Evolutionary conservation across 2,329 filamentous ascomycete genomes (phyloP).

Genomic region (Hymenotorrendiella dingleyae): DNA sequence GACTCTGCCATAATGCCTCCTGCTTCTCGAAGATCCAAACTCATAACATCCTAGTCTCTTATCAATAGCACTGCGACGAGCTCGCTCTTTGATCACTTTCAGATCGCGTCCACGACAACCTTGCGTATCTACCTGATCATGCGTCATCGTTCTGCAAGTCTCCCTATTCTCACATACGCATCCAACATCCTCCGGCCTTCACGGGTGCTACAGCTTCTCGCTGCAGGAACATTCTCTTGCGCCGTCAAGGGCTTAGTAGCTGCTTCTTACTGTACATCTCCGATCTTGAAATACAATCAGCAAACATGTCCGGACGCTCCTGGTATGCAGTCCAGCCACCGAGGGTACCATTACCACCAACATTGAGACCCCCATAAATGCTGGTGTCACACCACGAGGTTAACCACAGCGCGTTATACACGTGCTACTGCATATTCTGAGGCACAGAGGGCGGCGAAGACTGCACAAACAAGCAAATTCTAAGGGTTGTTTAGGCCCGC

Average conservation of each 20-base stretch:
- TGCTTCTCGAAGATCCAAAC: too few species aligned
- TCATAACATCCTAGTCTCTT: too few species aligned
- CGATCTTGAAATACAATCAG: too few species aligned
- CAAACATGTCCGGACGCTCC: too few species aligned
- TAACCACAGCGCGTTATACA: constrained; percentile 14
- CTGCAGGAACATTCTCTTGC: too few species aligned
- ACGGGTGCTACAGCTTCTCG: constrained; percentile 10
- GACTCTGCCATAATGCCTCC: too few species aligned
- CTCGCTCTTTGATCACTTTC: too few species aligned
- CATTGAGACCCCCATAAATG: not conserved
- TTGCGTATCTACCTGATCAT: constrained; percentile 20
- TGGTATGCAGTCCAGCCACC: not conserved
- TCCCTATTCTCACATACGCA: constrained; percentile 14
- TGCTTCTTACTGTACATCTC: too few species aligned
- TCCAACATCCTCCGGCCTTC: constrained; percentile 18
- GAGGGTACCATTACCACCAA: not conserved
- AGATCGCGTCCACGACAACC: constrained; percentile 15
- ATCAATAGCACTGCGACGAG: constrained; percentile 2
- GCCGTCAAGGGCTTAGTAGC: too few species aligned
- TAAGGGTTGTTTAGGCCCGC: too few species aligned
- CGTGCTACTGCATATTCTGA: constrained; percentile 21
- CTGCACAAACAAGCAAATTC: too few species aligned
- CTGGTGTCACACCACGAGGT: not conserved
- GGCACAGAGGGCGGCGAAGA: constrained; percentile 14
- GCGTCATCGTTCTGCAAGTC: constrained; percentile 8